Percentiles rank a stretch among this genome's conserved stretches.
phyloP scores from a whole-genome alignment of 1,139 yeast genomes.

The Saccharomycopsis hybrid region DNA sequence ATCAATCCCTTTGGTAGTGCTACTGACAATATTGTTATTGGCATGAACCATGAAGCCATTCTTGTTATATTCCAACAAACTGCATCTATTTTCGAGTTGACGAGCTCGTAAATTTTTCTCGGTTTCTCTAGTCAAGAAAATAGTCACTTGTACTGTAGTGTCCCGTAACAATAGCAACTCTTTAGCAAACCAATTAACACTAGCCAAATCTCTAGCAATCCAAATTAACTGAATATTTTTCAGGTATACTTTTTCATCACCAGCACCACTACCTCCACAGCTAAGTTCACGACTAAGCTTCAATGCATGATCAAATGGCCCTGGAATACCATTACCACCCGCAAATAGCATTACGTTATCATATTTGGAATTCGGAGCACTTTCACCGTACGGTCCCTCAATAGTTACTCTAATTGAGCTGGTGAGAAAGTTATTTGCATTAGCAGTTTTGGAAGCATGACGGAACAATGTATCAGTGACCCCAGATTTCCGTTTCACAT shows the following conservation, averaged over 20 bases:
- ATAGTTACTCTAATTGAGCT: conserved; percentile 23
- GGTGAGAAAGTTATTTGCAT: conserved; percentile 18
- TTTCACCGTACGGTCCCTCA: conserved; percentile 35
- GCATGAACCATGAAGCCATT: no score
- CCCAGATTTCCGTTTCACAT: conserved; percentile 36
- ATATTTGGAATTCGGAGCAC: conserved; percentile 47
- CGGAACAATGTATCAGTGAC: conserved; percentile 28
- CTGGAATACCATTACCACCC: conserved; percentile 77
- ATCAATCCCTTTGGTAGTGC: no score
- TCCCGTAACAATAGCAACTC: conserved; percentile 37
- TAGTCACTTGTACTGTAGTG: conserved; percentile 31
- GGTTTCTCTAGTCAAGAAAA: conserved; percentile 41
- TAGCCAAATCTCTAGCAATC: conserved; percentile 42
- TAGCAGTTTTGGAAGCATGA: neutral
- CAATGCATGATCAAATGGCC: conserved; percentile 36
- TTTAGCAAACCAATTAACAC: conserved; percentile 44
- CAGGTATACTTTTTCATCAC: conserved; percentile 26
- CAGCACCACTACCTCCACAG: no score
- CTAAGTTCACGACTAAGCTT: no score
- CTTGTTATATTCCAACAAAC: no score
- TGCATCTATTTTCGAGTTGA: no score
- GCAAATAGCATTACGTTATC: conserved; percentile 51
- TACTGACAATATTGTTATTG: no score
- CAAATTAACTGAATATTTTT: conserved; percentile 39
- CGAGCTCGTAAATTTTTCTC: conserved; percentile 19